A percentile compares a stretch with the other conserved stretches of the same genome.
Evolutionary conservation across 805 yeast genomes (phyloP).

Genomic region (Starmerella stigmatis): DNA sequence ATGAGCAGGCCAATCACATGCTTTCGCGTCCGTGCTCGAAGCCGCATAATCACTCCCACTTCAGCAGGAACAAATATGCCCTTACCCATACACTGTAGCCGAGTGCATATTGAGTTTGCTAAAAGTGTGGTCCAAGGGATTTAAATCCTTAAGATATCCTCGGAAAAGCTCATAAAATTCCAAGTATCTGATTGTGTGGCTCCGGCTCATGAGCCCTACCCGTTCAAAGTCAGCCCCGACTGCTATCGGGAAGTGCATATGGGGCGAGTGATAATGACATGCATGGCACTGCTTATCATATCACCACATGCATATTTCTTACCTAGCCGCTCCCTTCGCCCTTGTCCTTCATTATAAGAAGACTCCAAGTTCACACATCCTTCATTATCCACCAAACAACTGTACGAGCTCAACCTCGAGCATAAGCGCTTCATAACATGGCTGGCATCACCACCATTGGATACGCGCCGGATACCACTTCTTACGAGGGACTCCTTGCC

Average conservation of each 20-base stretch:
- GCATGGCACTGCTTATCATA: constrained; percentile 1
- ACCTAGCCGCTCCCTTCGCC: too few relatives aligned
- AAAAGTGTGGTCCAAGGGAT: too few relatives aligned
- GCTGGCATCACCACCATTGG: background rate
- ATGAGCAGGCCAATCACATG: background rate
- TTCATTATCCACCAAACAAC: background rate
- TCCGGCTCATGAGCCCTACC: too few relatives aligned
- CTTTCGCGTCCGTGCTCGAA: background rate
- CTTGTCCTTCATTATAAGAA: constrained; percentile 1
- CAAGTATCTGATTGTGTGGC: too few relatives aligned
- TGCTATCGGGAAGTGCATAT: too few relatives aligned
- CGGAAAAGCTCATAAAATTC: too few relatives aligned
- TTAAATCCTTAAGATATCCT: background rate
- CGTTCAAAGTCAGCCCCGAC: too few relatives aligned
- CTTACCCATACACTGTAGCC: background rate
- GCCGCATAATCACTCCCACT: constrained; percentile 3
- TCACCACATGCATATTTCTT: background rate
- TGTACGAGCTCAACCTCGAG: too few relatives aligned
- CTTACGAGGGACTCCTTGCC: background rate
- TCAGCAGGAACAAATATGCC: background rate
- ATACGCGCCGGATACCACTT: background rate
- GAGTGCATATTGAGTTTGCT: too few relatives aligned
- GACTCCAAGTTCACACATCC: background rate
- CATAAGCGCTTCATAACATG: background rate
- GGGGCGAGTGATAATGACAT: background rate